Evolutionary conservation across 2,329 filamentous ascomycete species (phyloP).

Genomic region (Aureobasidium sp.): DNA sequence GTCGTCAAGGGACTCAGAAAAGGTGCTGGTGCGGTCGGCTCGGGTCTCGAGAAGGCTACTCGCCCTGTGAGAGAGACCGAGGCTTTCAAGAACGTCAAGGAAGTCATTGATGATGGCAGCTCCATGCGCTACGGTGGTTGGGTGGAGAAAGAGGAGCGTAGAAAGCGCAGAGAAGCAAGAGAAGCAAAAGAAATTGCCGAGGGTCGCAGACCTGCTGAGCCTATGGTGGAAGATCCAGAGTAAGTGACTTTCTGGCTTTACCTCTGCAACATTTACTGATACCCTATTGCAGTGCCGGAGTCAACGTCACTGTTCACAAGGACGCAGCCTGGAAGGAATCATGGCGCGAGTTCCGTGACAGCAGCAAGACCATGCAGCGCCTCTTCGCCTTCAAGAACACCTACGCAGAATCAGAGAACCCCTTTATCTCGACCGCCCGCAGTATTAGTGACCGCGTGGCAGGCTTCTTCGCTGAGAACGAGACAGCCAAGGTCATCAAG

Average conservation of each 20-base stretch:
- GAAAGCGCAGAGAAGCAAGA: conserved; percentile 64
- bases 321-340: conserved; percentile 96
- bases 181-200: conserved; percentile 52
- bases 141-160: conserved; percentile 91
- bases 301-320: conserved; percentile 91
- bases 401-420: conserved; percentile 97
- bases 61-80: conserved; percentile 90
- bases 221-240: conserved; percentile 77
- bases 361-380: conserved; percentile 78
- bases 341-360: conserved; percentile 93
- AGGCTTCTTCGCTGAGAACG: conserved; percentile 97
- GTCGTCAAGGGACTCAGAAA: conserved; percentile 87
- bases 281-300: conserved; percentile 61
- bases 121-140: conserved; percentile 94
- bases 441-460: conserved; percentile 89
- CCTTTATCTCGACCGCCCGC: conserved; percentile 82
- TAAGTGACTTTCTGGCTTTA: conserved; percentile 43
- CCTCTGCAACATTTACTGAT: conserved; percentile 22
- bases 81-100: conserved; percentile 84
- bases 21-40: conserved; percentile 76
- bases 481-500: conserved; percentile 95
- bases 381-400: conserved; percentile 77
- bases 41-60: conserved; percentile 88
- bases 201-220: conserved; percentile 40
- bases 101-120: conserved; percentile 94